phyloP scores from a whole-genome alignment of 768 basidiomycete genomes.

The Suillus occidentalis region DNA sequence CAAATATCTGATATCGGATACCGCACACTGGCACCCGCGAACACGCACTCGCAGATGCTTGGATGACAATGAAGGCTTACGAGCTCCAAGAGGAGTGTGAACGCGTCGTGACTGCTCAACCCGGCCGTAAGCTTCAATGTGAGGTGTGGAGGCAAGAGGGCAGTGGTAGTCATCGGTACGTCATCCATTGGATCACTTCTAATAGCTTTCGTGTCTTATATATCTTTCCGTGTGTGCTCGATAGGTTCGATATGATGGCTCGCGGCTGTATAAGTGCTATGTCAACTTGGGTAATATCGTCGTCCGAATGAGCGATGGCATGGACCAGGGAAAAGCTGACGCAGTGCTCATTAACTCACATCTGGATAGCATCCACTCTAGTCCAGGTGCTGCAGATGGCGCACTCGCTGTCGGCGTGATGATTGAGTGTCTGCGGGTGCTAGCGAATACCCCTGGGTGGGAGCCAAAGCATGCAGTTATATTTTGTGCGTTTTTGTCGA shows the following conservation, averaged over 20 bases:
- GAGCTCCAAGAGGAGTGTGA: slow-evolving; percentile 65
- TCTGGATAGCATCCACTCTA: slow-evolving; percentile 86
- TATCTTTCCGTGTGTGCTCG: not conserved
- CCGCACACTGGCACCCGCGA: slow-evolving; percentile 86
- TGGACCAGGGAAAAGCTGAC: slow-evolving; percentile 68
- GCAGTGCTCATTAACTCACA: slow-evolving; percentile 89
- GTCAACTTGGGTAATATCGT: slow-evolving; percentile 87
- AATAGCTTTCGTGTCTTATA: not conserved
- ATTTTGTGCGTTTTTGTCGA: slow-evolving; percentile 59
- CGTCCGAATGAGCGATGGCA: slow-evolving; percentile 81
- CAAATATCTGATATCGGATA: slow-evolving; percentile 77
- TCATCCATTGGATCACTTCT: slow-evolving; percentile 11
- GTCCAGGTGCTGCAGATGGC: slow-evolving; percentile 88
- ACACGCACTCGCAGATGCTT: slow-evolving; percentile 81
- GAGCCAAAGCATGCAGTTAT: slow-evolving; percentile 76
- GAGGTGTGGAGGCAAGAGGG: slow-evolving; percentile 92
- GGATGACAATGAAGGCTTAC: slow-evolving; percentile 72
- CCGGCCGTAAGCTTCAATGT: slow-evolving; percentile 69
- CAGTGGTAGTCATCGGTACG: slow-evolving; percentile 83
- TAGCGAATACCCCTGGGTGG: slow-evolving; percentile 64
- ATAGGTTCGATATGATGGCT: slow-evolving; percentile 90
- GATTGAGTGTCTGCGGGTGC: slow-evolving; percentile 83
- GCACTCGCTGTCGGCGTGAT: slow-evolving; percentile 87
- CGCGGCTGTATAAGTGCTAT: slow-evolving; percentile 84
- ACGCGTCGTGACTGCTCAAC: slow-evolving; percentile 40